A percentile compares a stretch with the other conserved stretches of the same genome.
Conservation (phyloP, 805 yeast genomes). For the Starmerella riodocensis region DNA sequence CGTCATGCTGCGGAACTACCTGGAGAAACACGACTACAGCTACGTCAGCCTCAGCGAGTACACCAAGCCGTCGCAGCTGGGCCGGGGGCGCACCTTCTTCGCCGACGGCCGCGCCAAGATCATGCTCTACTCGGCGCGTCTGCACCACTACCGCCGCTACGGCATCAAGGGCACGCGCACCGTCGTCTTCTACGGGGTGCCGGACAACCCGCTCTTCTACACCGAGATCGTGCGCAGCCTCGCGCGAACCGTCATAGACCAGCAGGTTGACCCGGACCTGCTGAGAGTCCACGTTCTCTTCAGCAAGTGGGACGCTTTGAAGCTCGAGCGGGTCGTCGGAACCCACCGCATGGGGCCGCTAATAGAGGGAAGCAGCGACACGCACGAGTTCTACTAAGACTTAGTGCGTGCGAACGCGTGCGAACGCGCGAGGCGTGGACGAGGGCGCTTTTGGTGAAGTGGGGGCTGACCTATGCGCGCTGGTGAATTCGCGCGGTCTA, state of each 20-base stretch:
- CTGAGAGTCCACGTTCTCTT: conserved; percentile 46
- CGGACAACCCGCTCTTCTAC: conserved; percentile 74
- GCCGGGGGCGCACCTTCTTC: conserved; percentile 59
- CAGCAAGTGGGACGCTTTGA: conserved; percentile 66
- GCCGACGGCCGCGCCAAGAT: conserved; percentile 49
- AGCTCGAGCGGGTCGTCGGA: conserved; percentile 77
- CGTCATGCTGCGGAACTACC: conserved; percentile 58
- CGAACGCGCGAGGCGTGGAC: too few species aligned
- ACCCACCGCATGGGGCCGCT: conserved; percentile 53
- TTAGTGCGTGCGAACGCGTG: background rate
- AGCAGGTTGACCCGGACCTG: conserved; percentile 42
- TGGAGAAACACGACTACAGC: conserved; percentile 45
- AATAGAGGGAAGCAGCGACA: conserved; percentile 57
- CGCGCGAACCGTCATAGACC: conserved; percentile 42
- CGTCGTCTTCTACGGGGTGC: conserved; percentile 68
- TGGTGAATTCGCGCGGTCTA: too few species aligned
- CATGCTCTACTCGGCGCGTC: conserved; percentile 81
- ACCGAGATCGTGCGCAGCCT: conserved; percentile 52
- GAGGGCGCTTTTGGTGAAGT: too few species aligned
- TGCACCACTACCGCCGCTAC: conserved; percentile 81
- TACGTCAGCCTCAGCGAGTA: conserved; percentile 76
- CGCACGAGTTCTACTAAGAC: conserved; percentile 48
- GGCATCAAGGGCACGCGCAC: conserved; percentile 75
- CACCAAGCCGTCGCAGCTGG: conserved; percentile 53
- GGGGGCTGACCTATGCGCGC: too few species aligned